Evolutionary conservation across 352 stramenopile species (phyloP).

Genomic region (Poterioochromonas sp.): DNA sequence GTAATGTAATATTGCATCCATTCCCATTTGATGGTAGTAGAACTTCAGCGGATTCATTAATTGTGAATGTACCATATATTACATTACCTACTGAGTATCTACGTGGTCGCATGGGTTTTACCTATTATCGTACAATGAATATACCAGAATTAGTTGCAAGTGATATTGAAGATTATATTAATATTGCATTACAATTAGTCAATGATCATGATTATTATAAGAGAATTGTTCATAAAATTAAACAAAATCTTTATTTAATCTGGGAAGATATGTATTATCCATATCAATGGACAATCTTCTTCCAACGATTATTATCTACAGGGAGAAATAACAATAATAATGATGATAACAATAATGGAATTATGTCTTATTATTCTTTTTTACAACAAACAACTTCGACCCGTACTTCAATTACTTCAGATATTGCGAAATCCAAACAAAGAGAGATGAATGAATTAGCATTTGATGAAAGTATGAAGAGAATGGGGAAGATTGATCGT

Average conservation of each 20-base stretch:
- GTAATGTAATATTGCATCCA: constrained; percentile 49
- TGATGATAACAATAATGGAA: background rate
- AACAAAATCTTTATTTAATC: constrained; percentile 25
- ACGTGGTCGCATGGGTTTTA: constrained; percentile 46
- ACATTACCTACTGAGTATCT: constrained; percentile 45
- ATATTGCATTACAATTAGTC: constrained; percentile 40
- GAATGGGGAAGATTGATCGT: too few species aligned
- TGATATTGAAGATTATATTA: constrained; percentile 45
- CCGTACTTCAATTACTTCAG: too few species aligned
- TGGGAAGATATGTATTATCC: constrained; percentile 43
- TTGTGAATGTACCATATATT: constrained; percentile 44
- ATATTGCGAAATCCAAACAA: too few species aligned
- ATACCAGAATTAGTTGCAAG: constrained; percentile 39
- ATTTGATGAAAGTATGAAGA: too few species aligned
- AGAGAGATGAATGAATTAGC: too few species aligned
- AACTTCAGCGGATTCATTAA: constrained; percentile 50
- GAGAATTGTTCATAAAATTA: constrained; percentile 27
- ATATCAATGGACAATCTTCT: constrained; percentile 42
- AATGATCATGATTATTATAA: constrained; percentile 30
- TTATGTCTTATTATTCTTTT: background rate
- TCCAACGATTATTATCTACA: constrained; percentile 22
- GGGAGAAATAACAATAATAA: background rate
- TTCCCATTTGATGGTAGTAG: constrained; percentile 53
- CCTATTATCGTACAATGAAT: constrained; percentile 45
- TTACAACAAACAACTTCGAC: too few species aligned